Evolutionary conservation across 495 filamentous ascomycete genomes (phyloP).

Genomic region (Penicillium salamii): DNA sequence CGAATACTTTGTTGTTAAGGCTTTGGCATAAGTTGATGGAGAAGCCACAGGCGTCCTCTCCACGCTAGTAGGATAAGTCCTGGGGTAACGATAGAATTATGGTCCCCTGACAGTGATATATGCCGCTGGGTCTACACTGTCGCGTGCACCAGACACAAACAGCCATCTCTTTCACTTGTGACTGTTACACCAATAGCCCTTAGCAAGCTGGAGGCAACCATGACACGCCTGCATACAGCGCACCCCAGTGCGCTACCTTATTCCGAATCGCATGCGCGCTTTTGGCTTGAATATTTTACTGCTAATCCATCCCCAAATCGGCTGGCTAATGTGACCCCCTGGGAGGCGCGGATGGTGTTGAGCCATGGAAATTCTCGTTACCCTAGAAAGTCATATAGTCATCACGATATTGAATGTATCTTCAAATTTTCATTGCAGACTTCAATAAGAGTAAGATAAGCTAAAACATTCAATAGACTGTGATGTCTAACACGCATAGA

Average conservation of each 20-base stretch:
- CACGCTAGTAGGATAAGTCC: too few relatives aligned
- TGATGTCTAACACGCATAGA: background rate
- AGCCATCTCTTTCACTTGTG: conserved; percentile 13
- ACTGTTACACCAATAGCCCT: conserved; percentile 23
- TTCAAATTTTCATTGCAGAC: background rate
- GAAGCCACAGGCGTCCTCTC: too few relatives aligned
- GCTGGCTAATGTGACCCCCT: too few relatives aligned
- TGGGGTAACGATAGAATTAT: too few relatives aligned
- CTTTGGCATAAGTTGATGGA: too few relatives aligned
- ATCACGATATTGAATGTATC: conserved; percentile 8
- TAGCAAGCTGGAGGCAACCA: conserved; percentile 21
- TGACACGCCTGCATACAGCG: conserved; percentile 14
- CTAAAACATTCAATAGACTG: background rate
- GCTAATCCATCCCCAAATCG: too few relatives aligned
- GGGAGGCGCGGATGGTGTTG: too few relatives aligned
- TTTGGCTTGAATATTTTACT: conserved; percentile 24
- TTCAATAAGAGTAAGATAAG: background rate
- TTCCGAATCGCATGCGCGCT: conserved; percentile 23
- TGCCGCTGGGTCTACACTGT: conserved; percentile 21
- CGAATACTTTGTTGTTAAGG: too few relatives aligned
- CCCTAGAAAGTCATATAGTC: background rate
- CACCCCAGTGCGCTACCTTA: conserved; percentile 16
- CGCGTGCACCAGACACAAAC: conserved; percentile 12
- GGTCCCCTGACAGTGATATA: too few relatives aligned
- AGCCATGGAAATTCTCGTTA: background rate